Conservation (phyloP, 1,284 basidiomycete genomes). For the Cryptococcus depauperatus region DNA sequence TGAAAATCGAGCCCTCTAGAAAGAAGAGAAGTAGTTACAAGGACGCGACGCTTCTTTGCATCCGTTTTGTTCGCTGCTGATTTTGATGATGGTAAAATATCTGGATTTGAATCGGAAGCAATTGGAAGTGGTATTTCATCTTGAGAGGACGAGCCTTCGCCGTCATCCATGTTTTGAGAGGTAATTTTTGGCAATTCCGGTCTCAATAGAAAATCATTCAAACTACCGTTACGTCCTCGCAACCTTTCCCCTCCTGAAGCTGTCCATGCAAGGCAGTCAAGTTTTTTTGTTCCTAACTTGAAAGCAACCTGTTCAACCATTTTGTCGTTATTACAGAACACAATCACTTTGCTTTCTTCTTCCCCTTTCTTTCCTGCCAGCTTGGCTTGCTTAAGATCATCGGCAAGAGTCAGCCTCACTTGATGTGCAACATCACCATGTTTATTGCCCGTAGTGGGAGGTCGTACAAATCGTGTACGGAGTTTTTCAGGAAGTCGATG, state of each 20-base stretch:
- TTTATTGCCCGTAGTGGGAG: slow-evolving; percentile 65
- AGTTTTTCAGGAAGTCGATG: slow-evolving; percentile 67
- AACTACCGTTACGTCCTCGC: slow-evolving; percentile 62
- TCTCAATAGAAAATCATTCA: slow-evolving; percentile 52
- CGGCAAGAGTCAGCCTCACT: slow-evolving; percentile 63
- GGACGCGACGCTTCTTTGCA: slow-evolving; percentile 47
- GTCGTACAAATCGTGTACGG: slow-evolving; percentile 61
- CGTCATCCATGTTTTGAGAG: background rate
- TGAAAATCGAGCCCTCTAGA: slow-evolving; percentile 85
- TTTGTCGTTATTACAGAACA: slow-evolving; percentile 70
- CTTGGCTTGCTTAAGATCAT: slow-evolving; percentile 51
- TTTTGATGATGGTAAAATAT: slow-evolving; percentile 41
- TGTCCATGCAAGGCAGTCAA: slow-evolving; percentile 60
- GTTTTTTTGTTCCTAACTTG: slow-evolving; percentile 55
- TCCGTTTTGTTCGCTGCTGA: background rate
- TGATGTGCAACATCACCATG: slow-evolving; percentile 67
- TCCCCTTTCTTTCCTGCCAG: background rate
- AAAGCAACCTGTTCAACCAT: slow-evolving; percentile 56
- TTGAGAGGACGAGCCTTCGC: background rate
- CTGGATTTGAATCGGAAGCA: background rate
- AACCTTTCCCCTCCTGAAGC: slow-evolving; percentile 53
- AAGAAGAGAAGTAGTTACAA: slow-evolving; percentile 81
- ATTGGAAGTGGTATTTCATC: background rate
- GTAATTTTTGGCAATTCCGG: too few species aligned
- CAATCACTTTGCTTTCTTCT: slow-evolving; percentile 53